Percentiles rank a stretch among this genome's conserved stretches.
These are phyloP conservation scores for Coniochaeta sp. DNA, from an alignment of 2,329 filamentous ascomycete species.

Conservation along the genomic window DNA sequence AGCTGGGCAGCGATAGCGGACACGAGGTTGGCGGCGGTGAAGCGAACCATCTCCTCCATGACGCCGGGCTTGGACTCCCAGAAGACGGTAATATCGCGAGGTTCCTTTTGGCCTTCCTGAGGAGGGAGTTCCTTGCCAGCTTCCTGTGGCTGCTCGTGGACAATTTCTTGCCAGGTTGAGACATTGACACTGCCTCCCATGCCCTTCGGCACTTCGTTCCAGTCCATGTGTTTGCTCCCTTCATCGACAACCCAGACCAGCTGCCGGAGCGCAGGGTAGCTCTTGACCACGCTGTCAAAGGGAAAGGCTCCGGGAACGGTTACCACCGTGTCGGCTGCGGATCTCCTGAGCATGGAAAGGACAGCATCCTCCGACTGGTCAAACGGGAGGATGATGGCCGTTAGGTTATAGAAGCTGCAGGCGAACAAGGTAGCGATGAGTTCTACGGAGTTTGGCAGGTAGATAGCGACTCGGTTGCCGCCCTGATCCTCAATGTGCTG, in stretches of 20 bases:
- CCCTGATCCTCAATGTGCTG: conserved; percentile 65
- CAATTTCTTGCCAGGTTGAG: conserved; percentile 86
- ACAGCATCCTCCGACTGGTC: conserved; percentile 64
- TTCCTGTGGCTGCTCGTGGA: conserved; percentile 59
- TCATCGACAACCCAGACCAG: conserved; percentile 91
- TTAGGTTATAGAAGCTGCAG: conserved; percentile 82
- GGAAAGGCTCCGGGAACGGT: conserved; percentile 83
- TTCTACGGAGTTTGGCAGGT: conserved; percentile 89
- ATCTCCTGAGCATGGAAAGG: conserved; percentile 63
- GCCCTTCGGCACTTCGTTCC: conserved; percentile 79
- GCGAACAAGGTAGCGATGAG: conserved; percentile 77
- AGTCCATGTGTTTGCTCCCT: conserved; percentile 88
- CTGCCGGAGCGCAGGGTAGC: conserved; percentile 64
- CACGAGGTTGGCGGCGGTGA: conserved; percentile 78
- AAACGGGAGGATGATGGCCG: conserved; percentile 78
- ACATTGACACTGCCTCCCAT: conserved; percentile 70
- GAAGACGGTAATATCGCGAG: conserved; percentile 56
- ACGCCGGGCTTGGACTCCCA: conserved; percentile 50
- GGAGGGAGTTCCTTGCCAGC: conserved; percentile 58
- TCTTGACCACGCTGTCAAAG: conserved; percentile 62
- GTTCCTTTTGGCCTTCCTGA: conserved; percentile 44
- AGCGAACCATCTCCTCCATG: conserved; percentile 67
- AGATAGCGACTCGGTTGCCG: conserved; percentile 74
- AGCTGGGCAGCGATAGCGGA: conserved; percentile 76
- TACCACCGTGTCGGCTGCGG: conserved; percentile 73